phyloP scores from a whole-genome alignment of 441 rosid genomes.

The Macaranga tanarius region DNA sequence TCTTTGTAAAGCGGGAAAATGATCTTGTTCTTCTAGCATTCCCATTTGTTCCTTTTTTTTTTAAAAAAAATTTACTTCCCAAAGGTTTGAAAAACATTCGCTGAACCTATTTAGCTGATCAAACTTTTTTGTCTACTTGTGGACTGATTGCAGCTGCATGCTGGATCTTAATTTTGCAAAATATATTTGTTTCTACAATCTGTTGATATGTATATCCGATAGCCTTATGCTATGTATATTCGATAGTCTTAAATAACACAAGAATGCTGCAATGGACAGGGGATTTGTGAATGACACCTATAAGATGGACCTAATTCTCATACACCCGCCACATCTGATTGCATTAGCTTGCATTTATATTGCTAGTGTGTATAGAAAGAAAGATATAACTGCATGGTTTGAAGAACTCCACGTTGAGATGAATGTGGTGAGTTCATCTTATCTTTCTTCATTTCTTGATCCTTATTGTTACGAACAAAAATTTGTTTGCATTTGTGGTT shows the following conservation, averaged over 20 bases:
- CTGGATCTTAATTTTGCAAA: neutral
- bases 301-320: slow-evolving; percentile 91
- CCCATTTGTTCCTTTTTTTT: no score
- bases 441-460: neutral
- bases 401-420: slow-evolving; percentile 94
- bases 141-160: neutral
- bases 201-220: no score
- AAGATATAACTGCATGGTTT: slow-evolving; percentile 83
- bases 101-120: neutral
- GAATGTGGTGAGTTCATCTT: slow-evolving; percentile 68
- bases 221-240: no score
- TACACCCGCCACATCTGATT: slow-evolving; percentile 80
- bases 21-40: no score
- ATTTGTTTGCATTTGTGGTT: neutral
- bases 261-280: slow-evolving; percentile 42
- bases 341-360: slow-evolving; percentile 89
- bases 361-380: slow-evolving; percentile 70
- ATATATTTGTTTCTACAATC: neutral
- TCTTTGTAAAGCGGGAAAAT: no score
- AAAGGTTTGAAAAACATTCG: neutral
- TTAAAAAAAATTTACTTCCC: no score
- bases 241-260: neutral
- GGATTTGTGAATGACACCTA: slow-evolving; percentile 93
- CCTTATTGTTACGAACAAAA: neutral
- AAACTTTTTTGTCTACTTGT: neutral